These are phyloP conservation scores for Pyrenopolyporus hunteri DNA, from an alignment of 495 filamentous ascomycete species.

Conservation along the genomic window DNA sequence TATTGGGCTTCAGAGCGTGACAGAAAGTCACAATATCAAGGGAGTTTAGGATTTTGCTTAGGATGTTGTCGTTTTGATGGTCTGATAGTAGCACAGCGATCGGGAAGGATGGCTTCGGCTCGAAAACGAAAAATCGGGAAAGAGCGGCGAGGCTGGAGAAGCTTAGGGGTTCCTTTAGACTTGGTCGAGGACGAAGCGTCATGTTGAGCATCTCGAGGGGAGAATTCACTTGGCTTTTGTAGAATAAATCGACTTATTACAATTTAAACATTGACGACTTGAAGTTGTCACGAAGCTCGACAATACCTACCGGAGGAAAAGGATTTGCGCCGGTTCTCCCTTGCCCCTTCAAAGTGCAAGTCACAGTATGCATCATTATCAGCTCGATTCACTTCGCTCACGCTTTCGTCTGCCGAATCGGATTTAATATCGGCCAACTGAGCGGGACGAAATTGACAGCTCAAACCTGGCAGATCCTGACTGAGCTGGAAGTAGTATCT, in stretches of 20 bases:
- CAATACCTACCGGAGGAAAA: conserved; percentile 8
- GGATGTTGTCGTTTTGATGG: conserved; percentile 6
- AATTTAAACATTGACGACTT: conserved; percentile 6
- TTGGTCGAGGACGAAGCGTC: conserved; percentile 33
- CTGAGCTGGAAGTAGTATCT: conserved; percentile 42
- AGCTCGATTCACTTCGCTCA: conserved; percentile 26
- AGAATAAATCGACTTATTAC: conserved; percentile 27
- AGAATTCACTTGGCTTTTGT: conserved; percentile 42
- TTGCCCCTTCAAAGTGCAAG: conserved; percentile 22
- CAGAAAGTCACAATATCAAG: conserved; percentile 9
- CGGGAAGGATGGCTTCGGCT: conserved; percentile 17
- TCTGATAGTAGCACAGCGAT: conserved; percentile 17
- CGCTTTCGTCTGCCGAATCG: conserved; percentile 38
- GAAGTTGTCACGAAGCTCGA: conserved; percentile 26
- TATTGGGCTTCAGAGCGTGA: conserved; percentile 7
- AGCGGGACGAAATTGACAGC: conserved; percentile 39
- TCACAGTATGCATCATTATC: conserved; percentile 28
- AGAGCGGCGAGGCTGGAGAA: conserved; percentile 33
- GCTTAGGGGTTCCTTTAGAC: conserved; percentile 29
- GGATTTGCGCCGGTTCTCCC: conserved; percentile 23
- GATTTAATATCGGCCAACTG: conserved; percentile 37
- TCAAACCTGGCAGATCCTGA: conserved; percentile 44
- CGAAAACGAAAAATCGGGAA: conserved; percentile 19
- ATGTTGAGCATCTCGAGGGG: conserved; percentile 30
- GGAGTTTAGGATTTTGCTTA: too few species aligned